A percentile compares a stretch with the other conserved stretches of the same genome.
These are phyloP conservation scores for Mrakia gelida DNA, from an alignment of 768 basidiomycete species.

Conservation along the genomic window DNA sequence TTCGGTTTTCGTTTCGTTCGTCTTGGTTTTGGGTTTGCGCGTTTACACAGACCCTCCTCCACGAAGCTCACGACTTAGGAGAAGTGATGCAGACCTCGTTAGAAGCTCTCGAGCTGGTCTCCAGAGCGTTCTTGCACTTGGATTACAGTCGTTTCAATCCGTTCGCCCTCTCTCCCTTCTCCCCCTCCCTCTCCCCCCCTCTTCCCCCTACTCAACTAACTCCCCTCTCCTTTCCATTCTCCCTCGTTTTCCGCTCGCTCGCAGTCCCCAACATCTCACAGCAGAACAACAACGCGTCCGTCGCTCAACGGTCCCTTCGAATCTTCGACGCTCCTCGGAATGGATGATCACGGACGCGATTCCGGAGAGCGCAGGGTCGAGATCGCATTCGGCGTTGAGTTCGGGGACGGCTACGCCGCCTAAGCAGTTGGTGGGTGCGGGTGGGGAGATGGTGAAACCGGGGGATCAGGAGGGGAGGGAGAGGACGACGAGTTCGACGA, in stretches of 20 bases:
- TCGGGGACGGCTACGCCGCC: too few relatives aligned
- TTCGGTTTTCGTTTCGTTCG: neutral
- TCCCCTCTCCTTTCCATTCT: neutral
- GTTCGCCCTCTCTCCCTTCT: neutral
- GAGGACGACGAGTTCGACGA: too few relatives aligned
- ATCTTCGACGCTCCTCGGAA: too few relatives aligned
- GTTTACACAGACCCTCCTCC: slow-evolving; percentile 25
- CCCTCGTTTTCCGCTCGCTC: neutral
- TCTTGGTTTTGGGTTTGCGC: too few relatives aligned
- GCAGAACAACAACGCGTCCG: slow-evolving; percentile 7
- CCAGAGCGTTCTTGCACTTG: slow-evolving; percentile 15
- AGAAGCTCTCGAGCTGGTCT: slow-evolving; percentile 20
- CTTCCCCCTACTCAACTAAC: too few relatives aligned
- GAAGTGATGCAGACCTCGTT: slow-evolving; percentile 28
- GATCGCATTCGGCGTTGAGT: too few relatives aligned
- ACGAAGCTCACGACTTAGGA: slow-evolving; percentile 29
- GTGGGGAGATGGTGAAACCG: too few relatives aligned
- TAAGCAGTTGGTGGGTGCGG: neutral
- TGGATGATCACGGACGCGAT: too few relatives aligned
- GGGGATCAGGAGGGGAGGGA: too few relatives aligned
- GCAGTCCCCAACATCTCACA: neutral
- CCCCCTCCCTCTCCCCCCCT: neutral
- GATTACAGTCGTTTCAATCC: slow-evolving; percentile 14
- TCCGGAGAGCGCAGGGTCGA: too few relatives aligned
- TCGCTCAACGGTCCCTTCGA: neutral